phyloP scores from a whole-genome alignment of 1,284 basidiomycete species.

The Apiotrichum veenhuisii region DNA sequence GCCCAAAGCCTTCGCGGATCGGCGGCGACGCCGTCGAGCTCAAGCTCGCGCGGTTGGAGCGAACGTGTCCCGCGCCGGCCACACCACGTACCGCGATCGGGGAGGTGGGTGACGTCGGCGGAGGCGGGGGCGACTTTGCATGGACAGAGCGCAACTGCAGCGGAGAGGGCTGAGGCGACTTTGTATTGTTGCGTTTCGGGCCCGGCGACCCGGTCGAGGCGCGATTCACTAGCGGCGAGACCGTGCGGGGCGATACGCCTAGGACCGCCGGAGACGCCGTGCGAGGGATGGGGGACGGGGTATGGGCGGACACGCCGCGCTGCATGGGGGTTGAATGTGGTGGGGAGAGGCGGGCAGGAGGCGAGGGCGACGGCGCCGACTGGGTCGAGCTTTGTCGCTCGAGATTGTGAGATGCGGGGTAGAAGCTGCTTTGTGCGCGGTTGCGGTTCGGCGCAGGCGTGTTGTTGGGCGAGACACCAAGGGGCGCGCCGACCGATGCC shows the following conservation, averaged over 20 bases:
- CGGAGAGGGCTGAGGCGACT: not conserved
- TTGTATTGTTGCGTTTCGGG: not conserved
- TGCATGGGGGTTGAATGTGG: not conserved
- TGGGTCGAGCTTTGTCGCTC: not conserved
- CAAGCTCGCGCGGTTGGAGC: conserved; percentile 2
- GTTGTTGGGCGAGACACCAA: not conserved
- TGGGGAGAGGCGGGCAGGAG: not conserved
- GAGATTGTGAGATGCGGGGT: not conserved
- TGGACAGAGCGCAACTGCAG: not conserved
- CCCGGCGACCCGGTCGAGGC: not conserved
- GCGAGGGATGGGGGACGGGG: not conserved
- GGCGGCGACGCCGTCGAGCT: conserved; percentile 14
- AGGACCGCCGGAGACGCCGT: not conserved
- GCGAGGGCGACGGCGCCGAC: not conserved
- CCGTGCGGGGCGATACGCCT: not conserved
- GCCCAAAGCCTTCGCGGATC: conserved; percentile 13
- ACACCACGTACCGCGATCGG: not conserved
- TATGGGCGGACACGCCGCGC: not conserved
- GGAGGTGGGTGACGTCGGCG: not conserved
- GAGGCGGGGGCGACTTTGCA: conserved; percentile 1
- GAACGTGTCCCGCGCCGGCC: not conserved
- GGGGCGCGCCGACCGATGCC: not conserved
- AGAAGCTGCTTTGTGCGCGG: conserved; percentile 5
- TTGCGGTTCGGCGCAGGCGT: not conserved
- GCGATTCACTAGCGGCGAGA: not conserved